Percentiles rank a stretch among this genome's conserved stretches.
Conservation (phyloP, 2,329 filamentous ascomycete genomes). For the Sarocladium oryzae region DNA sequence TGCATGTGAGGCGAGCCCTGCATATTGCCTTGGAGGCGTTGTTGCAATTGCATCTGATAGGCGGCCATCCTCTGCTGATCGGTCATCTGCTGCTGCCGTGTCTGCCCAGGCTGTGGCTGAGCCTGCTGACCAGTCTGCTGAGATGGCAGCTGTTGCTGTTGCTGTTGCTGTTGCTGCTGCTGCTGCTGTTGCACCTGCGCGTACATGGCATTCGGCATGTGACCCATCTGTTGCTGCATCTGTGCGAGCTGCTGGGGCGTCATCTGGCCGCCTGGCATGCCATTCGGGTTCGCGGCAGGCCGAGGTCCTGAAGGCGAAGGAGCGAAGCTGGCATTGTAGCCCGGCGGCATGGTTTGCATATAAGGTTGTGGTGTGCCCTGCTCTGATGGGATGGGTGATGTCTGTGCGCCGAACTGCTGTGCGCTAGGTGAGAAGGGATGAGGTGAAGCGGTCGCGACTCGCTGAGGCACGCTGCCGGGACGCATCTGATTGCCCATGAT, state of each 20-base stretch:
- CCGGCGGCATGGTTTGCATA: constrained; percentile 53
- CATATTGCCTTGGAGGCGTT: constrained; percentile 58
- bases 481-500: constrained; percentile 79
- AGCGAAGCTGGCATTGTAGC: constrained; percentile 53
- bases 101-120: constrained; percentile 36
- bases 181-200: constrained; percentile 43
- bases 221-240: constrained; percentile 33
- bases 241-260: constrained; percentile 46
- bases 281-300: constrained; percentile 47
- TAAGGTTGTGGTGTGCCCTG: constrained; percentile 72
- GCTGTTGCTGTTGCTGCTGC: constrained; percentile 61
- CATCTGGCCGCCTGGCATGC: constrained; percentile 46
- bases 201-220: constrained; percentile 38
- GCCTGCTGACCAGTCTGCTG: constrained; percentile 56
- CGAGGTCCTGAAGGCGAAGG: constrained; percentile 49
- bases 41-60: constrained; percentile 79
- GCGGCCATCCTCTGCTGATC: constrained; percentile 69
- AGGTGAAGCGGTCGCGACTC: constrained; percentile 86
- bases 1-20: constrained; percentile 49
- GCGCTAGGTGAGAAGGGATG: constrained; percentile 79
- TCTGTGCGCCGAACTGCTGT: constrained; percentile 64
- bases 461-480: constrained; percentile 63
- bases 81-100: constrained; percentile 28
- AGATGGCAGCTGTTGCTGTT: constrained; percentile 36
- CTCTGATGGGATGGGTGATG: constrained; percentile 71